Evolutionary conservation across 768 basidiomycete species (phyloP).

Genomic region (Boletus vinaceobasis): DNA sequence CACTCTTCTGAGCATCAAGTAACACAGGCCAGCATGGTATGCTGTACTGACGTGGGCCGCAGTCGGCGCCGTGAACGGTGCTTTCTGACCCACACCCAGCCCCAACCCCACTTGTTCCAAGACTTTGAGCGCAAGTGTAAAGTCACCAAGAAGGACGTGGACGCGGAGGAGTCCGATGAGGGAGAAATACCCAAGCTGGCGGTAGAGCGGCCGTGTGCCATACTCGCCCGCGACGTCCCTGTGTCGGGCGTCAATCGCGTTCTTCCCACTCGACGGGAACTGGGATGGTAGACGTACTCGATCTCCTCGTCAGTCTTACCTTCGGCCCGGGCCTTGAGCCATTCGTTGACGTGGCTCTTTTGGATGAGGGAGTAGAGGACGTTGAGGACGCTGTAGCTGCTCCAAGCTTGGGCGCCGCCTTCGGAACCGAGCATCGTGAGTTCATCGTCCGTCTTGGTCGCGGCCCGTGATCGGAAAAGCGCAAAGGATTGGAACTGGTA

Average conservation of each 20-base stretch:
- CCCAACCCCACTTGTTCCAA: conserved; percentile 93
- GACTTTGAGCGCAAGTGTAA: conserved; percentile 89
- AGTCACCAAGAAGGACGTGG: conserved; percentile 94
- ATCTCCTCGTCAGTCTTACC: conserved; percentile 83
- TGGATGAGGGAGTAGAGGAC: conserved; percentile 98
- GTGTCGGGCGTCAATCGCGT: conserved; percentile 1
- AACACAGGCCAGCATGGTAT: conserved; percentile 97
- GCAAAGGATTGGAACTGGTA: conserved; percentile 98
- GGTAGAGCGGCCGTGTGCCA: conserved; percentile 84
- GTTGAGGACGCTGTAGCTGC: conserved; percentile 96
- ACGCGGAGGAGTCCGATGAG: conserved; percentile 93
- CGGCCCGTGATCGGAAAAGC: conserved; percentile 82
- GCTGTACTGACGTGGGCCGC: conserved; percentile 95
- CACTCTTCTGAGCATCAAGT: conserved; percentile 91
- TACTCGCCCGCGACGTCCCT: conserved; percentile 91
- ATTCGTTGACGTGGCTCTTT: conserved; percentile 94
- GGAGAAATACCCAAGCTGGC: conserved; percentile 96
- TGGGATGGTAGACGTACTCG: conserved; percentile 48
- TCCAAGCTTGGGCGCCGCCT: conserved; percentile 83
- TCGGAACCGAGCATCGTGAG: conserved; percentile 76
- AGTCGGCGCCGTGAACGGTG: conserved; percentile 90
- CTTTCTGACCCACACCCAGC: conserved; percentile 88
- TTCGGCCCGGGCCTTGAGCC: conserved; percentile 76
- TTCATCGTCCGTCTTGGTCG: conserved; percentile 88
- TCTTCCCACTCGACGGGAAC: background rate